Percentiles rank a stretch among this genome's conserved stretches.
Conservation (phyloP, 495 filamentous ascomycete species). For the Penicillium coprophilum region DNA sequence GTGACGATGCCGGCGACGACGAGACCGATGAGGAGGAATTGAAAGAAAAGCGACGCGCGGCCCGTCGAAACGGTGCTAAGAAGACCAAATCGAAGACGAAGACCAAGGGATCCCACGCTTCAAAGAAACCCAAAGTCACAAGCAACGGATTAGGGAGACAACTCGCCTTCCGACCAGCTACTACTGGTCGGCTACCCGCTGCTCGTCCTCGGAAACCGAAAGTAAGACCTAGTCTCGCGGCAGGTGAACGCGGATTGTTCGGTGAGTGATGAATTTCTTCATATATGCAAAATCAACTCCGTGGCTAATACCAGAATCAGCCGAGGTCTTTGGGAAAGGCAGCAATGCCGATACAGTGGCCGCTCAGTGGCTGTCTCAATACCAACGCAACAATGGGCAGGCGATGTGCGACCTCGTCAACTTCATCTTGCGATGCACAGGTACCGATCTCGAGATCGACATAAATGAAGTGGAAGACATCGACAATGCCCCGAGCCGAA, state of each 20-base stretch:
- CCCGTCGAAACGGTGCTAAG: conserved; percentile 55
- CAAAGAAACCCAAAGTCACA: conserved; percentile 57
- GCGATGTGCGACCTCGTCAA: conserved; percentile 85
- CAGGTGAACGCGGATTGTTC: conserved; percentile 70
- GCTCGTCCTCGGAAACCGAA: conserved; percentile 54
- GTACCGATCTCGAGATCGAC: conserved; percentile 71
- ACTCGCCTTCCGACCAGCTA: conserved; percentile 49
- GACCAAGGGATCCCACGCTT: conserved; percentile 31
- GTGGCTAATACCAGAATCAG: conserved; percentile 44
- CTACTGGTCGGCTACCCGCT: conserved; percentile 42
- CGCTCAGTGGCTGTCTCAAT: conserved; percentile 73
- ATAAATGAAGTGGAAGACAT: conserved; percentile 80
- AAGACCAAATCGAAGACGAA: conserved; percentile 53
- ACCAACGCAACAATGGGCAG: conserved; percentile 61
- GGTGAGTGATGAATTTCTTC: conserved; percentile 50
- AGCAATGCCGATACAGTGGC: conserved; percentile 72
- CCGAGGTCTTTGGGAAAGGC: conserved; percentile 75
- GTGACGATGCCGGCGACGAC: conserved; percentile 48
- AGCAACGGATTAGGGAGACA: conserved; percentile 56
- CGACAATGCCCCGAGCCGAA: conserved; percentile 67
- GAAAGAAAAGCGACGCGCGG: conserved; percentile 53
- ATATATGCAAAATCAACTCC: neutral
- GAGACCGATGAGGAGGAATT: conserved; percentile 68
- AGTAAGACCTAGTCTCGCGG: conserved; percentile 61
- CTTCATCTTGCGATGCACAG: conserved; percentile 79